Evolutionary conservation across 2,329 filamentous ascomycete genomes (phyloP).

Genomic region (Cladophialophora chaetospira): DNA sequence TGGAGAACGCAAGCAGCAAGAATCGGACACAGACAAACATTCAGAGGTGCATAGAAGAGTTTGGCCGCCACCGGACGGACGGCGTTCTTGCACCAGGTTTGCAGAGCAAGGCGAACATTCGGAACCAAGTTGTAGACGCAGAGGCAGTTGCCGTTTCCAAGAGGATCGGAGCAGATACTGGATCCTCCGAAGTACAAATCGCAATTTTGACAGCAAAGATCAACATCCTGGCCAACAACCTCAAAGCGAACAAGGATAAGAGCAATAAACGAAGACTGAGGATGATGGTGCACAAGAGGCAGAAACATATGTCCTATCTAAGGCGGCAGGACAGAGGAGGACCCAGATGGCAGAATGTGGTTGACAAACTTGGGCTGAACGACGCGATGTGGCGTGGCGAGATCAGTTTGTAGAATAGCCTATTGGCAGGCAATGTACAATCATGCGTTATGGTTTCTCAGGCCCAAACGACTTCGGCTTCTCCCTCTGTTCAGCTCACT

Average conservation of each 20-base stretch:
- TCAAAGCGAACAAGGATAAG: constrained; percentile 75
- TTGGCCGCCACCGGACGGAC: constrained; percentile 91
- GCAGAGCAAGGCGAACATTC: constrained; percentile 36
- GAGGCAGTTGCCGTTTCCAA: constrained; percentile 34
- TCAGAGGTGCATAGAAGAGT: constrained; percentile 78
- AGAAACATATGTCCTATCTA: constrained; percentile 86
- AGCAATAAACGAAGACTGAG: constrained; percentile 90
- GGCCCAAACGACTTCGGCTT: neutral
- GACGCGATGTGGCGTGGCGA: constrained; percentile 89
- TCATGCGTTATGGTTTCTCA: neutral
- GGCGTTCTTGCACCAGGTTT: constrained; percentile 63
- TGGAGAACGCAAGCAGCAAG: constrained; percentile 75
- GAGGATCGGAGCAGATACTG: constrained; percentile 87
- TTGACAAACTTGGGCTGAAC: constrained; percentile 80
- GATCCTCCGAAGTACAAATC: constrained; percentile 95
- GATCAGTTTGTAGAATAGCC: constrained; percentile 66
- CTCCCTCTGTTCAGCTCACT: constrained; percentile 22
- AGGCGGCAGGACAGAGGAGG: constrained; percentile 87
- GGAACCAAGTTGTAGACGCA: neutral
- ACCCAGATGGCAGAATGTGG: constrained; percentile 82
- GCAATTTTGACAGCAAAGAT: constrained; percentile 96
- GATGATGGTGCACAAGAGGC: constrained; percentile 80
- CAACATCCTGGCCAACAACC: constrained; percentile 70
- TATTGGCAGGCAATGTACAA: constrained; percentile 21
- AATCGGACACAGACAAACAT: constrained; percentile 82